Conservation (phyloP, 805 yeast genomes). For the Candida hispaniensis region DNA sequence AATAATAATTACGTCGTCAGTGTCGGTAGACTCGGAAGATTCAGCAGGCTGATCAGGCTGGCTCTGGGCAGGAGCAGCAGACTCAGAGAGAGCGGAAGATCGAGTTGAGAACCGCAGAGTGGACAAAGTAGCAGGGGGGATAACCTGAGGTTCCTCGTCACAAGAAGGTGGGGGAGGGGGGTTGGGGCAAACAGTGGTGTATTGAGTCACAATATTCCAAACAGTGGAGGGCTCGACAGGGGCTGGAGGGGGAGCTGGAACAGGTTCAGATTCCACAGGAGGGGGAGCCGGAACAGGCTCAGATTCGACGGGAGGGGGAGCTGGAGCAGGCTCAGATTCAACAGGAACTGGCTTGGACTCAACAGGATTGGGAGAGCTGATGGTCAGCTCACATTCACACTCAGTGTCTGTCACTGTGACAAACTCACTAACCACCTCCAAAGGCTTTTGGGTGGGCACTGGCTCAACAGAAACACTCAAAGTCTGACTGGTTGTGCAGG, state of each 20-base stretch:
- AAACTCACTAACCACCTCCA: no score
- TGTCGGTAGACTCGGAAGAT: slow-evolving; percentile 8
- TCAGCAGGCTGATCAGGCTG: no score
- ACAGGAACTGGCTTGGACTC: slow-evolving; percentile 6
- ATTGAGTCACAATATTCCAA: slow-evolving; percentile 15
- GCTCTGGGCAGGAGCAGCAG: slow-evolving; percentile 6
- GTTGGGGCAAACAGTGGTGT: slow-evolving; percentile 14
- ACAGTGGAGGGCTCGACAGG: slow-evolving; percentile 15
- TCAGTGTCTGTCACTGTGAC: no score
- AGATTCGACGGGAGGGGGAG: slow-evolving; percentile 1
- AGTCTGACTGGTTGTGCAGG: background rate
- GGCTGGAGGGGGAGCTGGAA: slow-evolving; percentile 15
- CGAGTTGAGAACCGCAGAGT: slow-evolving; percentile 3
- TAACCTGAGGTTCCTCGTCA: slow-evolving; percentile 2
- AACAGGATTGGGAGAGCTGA: slow-evolving; percentile 2
- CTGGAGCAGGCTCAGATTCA: slow-evolving; percentile 1
- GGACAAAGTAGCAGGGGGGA: slow-evolving; percentile 14
- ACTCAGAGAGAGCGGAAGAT: slow-evolving; percentile 1
- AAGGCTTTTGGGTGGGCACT: no score
- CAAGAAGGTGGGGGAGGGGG: slow-evolving; percentile 15
- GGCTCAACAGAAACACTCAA: slow-evolving; percentile 2
- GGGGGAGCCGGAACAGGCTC: slow-evolving; percentile 6
- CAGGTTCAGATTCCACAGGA: slow-evolving; percentile 6
- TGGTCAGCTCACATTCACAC: no score
- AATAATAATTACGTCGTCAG: slow-evolving; percentile 15